These are phyloP conservation scores for Triangularia setosa DNA, from an alignment of 2,329 filamentous ascomycete species.

Conservation along the genomic window DNA sequence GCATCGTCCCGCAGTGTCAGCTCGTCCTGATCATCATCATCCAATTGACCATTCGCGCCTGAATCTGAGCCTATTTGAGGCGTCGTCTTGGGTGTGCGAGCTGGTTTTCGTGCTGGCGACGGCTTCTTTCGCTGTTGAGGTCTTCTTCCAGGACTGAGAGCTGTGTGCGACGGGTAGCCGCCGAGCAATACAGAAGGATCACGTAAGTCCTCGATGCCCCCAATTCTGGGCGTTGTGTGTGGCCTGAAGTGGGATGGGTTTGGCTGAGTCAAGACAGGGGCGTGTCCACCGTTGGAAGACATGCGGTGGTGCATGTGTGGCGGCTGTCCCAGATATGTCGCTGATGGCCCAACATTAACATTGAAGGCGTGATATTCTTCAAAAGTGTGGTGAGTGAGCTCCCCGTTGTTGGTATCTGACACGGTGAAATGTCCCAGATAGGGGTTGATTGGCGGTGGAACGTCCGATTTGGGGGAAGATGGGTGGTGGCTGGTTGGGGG, in stretches of 20 bases:
- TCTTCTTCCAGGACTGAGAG: constrained; percentile 19
- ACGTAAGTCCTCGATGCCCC: constrained; percentile 26
- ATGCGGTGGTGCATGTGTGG: constrained; percentile 24
- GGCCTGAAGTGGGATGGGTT: constrained; percentile 23
- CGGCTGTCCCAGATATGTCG: constrained; percentile 13
- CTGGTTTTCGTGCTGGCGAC: constrained; percentile 14
- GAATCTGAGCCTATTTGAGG: constrained; percentile 14
- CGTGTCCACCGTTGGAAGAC: constrained; percentile 18
- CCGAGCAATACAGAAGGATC: constrained; percentile 19
- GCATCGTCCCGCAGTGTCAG: constrained; percentile 41
- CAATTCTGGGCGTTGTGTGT: constrained; percentile 14
- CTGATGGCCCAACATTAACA: constrained; percentile 16
- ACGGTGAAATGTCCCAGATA: constrained; percentile 38
- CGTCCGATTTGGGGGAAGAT: constrained; percentile 32
- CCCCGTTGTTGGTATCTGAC: constrained; percentile 31
- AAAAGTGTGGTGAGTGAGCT: constrained; percentile 30
- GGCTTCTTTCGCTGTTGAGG: constrained; percentile 22
- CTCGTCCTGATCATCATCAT: constrained; percentile 23
- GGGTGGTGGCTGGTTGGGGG: constrained; percentile 27
- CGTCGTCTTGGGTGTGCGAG: constrained; percentile 19
- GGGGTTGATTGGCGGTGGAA: constrained; percentile 32
- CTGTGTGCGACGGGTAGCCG: constrained; percentile 17
- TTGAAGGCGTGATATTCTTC: constrained; percentile 22
- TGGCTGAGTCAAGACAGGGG: constrained; percentile 23
- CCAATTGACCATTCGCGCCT: constrained; percentile 1